A percentile compares a stretch with the other conserved stretches of the same genome.
Conservation (phyloP, 2,329 filamentous ascomycete species). For the Aspergillus costaricaensis region DNA sequence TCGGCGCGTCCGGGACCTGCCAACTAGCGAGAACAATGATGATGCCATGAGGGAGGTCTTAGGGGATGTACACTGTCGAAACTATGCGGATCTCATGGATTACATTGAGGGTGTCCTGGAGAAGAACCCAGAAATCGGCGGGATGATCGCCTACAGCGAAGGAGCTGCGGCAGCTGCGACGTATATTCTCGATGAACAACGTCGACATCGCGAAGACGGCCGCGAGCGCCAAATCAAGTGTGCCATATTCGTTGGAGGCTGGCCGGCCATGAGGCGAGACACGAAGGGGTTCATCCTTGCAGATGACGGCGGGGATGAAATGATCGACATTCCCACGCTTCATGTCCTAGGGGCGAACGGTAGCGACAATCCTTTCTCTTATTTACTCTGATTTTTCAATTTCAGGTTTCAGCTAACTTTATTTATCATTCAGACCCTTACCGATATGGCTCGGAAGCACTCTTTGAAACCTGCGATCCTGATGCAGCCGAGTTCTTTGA, state of each 20-base stretch:
- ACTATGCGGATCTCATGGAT: too few species aligned
- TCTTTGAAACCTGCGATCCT: too few species aligned
- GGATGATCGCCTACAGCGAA: slow-evolving; percentile 30
- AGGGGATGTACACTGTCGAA: too few species aligned
- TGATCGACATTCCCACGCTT: background rate
- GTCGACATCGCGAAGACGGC: slow-evolving; percentile 16
- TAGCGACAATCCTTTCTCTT: background rate
- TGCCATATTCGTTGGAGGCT: slow-evolving; percentile 26
- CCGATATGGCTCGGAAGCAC: too few species aligned
- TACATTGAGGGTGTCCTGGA: slow-evolving; percentile 17
- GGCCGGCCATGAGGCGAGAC: slow-evolving; percentile 18
- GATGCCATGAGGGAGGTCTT: too few species aligned
- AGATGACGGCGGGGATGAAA: background rate
- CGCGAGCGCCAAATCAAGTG: slow-evolving; percentile 24
- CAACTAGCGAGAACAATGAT: too few species aligned
- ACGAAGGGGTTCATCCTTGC: background rate
- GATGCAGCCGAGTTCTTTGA: too few species aligned
- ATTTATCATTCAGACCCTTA: too few species aligned
- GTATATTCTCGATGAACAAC: slow-evolving; percentile 25
- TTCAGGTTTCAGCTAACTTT: too few species aligned
- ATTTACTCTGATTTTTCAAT: too few species aligned
- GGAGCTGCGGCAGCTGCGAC: slow-evolving; percentile 28
- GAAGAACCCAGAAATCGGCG: slow-evolving; percentile 24
- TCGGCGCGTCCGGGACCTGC: too few species aligned
- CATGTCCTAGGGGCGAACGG: background rate